Percentiles rank a stretch among this genome's conserved stretches.
Conservation (phyloP, 768 basidiomycete species). For the Rhizopogon salebrosus region DNA sequence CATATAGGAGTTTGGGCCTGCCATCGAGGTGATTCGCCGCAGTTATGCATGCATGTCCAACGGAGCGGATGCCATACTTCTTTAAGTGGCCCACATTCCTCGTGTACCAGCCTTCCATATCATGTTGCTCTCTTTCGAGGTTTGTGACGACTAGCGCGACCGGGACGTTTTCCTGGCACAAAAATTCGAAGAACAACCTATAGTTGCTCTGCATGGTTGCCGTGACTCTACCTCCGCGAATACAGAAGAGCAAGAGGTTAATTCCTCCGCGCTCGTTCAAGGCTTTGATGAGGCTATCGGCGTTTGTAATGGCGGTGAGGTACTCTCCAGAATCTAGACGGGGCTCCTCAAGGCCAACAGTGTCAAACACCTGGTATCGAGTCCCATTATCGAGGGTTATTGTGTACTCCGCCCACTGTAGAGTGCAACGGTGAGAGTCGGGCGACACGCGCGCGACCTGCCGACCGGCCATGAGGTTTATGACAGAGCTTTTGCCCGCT, state of each 20-base stretch:
- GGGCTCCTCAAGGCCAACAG: conserved; percentile 30
- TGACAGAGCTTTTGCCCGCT: conserved; percentile 29
- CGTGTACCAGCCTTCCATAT: conserved; percentile 34
- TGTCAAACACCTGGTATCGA: conserved; percentile 27
- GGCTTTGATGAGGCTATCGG: conserved; percentile 27
- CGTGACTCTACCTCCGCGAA: conserved; percentile 37
- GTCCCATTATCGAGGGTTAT: conserved; percentile 14
- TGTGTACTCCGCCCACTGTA: conserved; percentile 24
- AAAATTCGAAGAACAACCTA: conserved; percentile 35
- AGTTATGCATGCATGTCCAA: conserved; percentile 38
- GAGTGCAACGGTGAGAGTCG: conserved; percentile 33
- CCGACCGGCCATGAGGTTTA: conserved; percentile 26
- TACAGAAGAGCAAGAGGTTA: conserved; percentile 36
- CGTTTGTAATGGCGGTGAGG: conserved; percentile 25
- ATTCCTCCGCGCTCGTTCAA: conserved; percentile 29
- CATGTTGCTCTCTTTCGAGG: conserved; percentile 28
- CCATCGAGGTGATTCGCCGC: conserved; percentile 18
- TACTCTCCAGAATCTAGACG: conserved; percentile 20
- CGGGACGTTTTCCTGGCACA: conserved; percentile 31
- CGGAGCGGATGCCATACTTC: conserved; percentile 21
- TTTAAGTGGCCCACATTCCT: conserved; percentile 21
- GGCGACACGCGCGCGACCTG: conserved; percentile 19
- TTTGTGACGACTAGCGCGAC: conserved; percentile 33
- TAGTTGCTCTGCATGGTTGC: conserved; percentile 35
- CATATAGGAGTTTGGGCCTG: conserved; percentile 26